These are phyloP conservation scores for Lactarius indigo DNA, from an alignment of 768 basidiomycete genomes.

Conservation along the genomic window DNA sequence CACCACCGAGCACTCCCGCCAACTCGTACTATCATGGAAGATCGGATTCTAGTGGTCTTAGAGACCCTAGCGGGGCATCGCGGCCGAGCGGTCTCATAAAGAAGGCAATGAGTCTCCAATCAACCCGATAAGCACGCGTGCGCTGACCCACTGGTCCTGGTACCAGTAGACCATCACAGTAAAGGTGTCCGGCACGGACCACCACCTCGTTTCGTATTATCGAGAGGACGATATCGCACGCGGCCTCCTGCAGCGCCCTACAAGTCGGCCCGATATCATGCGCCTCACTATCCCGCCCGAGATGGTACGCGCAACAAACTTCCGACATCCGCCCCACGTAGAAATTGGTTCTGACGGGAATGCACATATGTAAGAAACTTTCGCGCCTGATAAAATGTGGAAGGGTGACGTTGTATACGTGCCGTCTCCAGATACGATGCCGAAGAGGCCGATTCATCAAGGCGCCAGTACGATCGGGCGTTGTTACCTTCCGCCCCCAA, in stretches of 20 bases:
- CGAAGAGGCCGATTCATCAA: conserved; percentile 24
- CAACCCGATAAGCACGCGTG: conserved; percentile 4
- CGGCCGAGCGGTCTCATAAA: conserved; percentile 65
- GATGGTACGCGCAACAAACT: conserved; percentile 76
- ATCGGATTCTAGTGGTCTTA: conserved; percentile 26
- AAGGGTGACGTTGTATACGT: conserved; percentile 14
- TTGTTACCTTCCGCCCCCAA: conserved; percentile 14
- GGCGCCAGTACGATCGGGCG: conserved; percentile 23
- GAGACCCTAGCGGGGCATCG: conserved; percentile 13
- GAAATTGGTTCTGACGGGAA: conserved; percentile 70
- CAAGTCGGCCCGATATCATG: conserved; percentile 68
- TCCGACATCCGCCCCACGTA: conserved; percentile 78
- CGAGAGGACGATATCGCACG: conserved; percentile 72
- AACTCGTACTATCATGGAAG: conserved; percentile 20
- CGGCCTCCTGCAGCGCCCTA: conserved; percentile 67
- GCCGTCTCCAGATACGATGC: conserved; percentile 24
- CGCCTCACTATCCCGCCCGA: conserved; percentile 68
- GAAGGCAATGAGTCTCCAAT: conserved; percentile 48
- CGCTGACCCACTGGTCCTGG: conserved; percentile 5
- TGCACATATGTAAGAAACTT: conserved; percentile 50
- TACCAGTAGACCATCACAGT: conserved; percentile 75
- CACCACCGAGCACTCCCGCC: conserved; percentile 16
- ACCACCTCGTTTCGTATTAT: conserved; percentile 84
- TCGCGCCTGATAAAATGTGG: not conserved
- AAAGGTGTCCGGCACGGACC: conserved; percentile 70